Base-by-base conservation (phyloP, 2,329 filamentous ascomycete genomes). In the Botryotinia narcissicola region DNA sequence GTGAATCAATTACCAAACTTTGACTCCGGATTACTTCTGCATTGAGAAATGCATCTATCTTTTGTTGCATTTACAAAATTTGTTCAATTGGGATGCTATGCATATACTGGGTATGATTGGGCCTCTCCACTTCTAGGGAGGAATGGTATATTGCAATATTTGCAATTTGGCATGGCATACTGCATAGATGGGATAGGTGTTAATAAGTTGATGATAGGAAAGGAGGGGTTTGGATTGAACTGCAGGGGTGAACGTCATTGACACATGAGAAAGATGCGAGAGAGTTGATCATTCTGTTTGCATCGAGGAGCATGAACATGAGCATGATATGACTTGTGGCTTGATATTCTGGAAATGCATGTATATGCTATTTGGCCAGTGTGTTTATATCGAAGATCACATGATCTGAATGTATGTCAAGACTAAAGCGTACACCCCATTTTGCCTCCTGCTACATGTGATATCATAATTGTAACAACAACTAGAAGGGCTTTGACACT, bases 171-270 rank as follows among this genome's bases (percentile, higher is more conserved):
- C 46, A 67, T 67, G 64, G 64, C 44, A 46, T 67, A 46, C 48
- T 40, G 48, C 63, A 54, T 51, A 67, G 46, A 67, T 67, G 25
- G 46, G 25, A 67, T 40, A 10, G 25, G 22, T 37, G 10, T 51
- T 67, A 51, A 67, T 51, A 29, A 54, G 37, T 67, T 67, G 44
- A 51, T 14, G 44, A 67, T 51, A 29, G 32, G 32, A 25, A 18
- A 40, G n/a, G 61, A 46, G 22, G 64, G 46, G 46, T 29, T 63
- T 18, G 37, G 25, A 29, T 51, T 35, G 22, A 67, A 40, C 22
- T 20, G 22, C 46, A 54, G 64, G 64, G 44, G 46, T 67, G 46
- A 48, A 16, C 64, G 46, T 67, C 64, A 67, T 67, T 54, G 64
- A n/a, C 64, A 48, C 46, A 40, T 35, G 22, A 46, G 32, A 67